Percentiles rank a stretch among this genome's conserved stretches.
Conservation (phyloP, 768 basidiomycete species). For the Imleria badia region DNA sequence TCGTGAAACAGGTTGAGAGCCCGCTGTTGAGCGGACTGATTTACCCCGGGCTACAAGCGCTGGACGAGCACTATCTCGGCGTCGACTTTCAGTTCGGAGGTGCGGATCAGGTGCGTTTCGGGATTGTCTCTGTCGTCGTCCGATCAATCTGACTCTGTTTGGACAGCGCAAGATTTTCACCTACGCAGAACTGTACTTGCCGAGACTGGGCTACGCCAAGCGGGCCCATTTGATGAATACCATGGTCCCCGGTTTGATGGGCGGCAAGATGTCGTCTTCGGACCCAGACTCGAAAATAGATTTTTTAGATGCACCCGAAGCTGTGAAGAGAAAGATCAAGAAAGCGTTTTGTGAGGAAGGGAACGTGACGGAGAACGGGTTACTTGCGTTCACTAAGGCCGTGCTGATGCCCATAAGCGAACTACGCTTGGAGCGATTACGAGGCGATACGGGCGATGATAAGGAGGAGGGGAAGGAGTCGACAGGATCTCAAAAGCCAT, state of each 20-base stretch:
- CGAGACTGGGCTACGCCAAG: slow-evolving; percentile 87
- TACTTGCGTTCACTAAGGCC: slow-evolving; percentile 80
- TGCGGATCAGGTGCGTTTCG: slow-evolving; percentile 78
- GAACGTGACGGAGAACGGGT: slow-evolving; percentile 82
- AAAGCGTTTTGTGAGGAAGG: slow-evolving; percentile 94
- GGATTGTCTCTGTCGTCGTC: neutral
- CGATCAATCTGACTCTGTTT: neutral
- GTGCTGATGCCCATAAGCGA: slow-evolving; percentile 88
- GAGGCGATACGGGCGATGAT: slow-evolving; percentile 44
- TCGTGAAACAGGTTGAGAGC: slow-evolving; percentile 96
- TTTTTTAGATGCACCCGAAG: slow-evolving; percentile 86
- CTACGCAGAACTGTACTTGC: slow-evolving; percentile 94
- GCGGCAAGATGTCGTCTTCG: slow-evolving; percentile 98
- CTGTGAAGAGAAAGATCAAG: slow-evolving; percentile 86
- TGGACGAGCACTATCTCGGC: slow-evolving; percentile 95
- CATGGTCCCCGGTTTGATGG: slow-evolving; percentile 94
- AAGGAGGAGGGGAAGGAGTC: slow-evolving; percentile 45
- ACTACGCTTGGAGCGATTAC: slow-evolving; percentile 60
- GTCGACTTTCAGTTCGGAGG: slow-evolving; percentile 99
- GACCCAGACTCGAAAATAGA: slow-evolving; percentile 99
- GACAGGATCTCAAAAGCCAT: slow-evolving; percentile 56
- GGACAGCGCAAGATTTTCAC: slow-evolving; percentile 97
- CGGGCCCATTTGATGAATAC: slow-evolving; percentile 97
- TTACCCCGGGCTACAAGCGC: slow-evolving; percentile 94
- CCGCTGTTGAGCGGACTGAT: slow-evolving; percentile 88